phyloP scores from a whole-genome alignment of 2,329 filamentous ascomycete species.

The Ophiostoma pallidulum region DNA sequence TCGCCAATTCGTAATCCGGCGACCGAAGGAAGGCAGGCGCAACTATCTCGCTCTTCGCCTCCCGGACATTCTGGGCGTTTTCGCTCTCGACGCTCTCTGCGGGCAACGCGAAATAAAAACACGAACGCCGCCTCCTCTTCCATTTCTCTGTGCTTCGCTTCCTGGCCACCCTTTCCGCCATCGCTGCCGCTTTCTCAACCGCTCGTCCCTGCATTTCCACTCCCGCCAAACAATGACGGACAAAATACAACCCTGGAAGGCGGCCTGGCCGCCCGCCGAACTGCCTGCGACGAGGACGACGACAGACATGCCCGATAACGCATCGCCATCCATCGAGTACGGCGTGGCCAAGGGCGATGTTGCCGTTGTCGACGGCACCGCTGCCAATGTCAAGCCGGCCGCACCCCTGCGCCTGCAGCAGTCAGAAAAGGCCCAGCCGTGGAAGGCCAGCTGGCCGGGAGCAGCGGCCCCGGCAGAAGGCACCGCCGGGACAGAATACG shows the following conservation, averaged over 20 bases:
- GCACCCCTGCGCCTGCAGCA: conserved; percentile 4
- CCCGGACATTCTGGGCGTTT: too few species aligned
- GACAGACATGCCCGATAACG: neutral
- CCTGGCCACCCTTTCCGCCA: too few species aligned
- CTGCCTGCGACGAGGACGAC: neutral
- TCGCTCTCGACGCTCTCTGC: too few species aligned
- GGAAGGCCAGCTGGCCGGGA: conserved; percentile 9
- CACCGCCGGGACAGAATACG: conserved; percentile 1
- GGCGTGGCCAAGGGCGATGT: conserved; percentile 9
- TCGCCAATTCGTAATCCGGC: too few species aligned
- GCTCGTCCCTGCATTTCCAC: neutral
- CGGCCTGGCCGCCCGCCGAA: conserved; percentile 10
- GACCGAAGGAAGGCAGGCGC: too few species aligned
- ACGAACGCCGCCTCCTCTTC: too few species aligned
- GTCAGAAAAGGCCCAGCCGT: conserved; percentile 7
- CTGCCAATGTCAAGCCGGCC: conserved; percentile 13
- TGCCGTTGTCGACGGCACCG: conserved; percentile 13
- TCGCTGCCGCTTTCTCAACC: too few species aligned
- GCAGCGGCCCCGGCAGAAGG: neutral
- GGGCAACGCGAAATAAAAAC: too few species aligned
- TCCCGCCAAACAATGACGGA: too few species aligned
- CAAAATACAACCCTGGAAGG: conserved; percentile 15
- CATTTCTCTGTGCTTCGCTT: too few species aligned
- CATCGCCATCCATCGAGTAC: neutral
- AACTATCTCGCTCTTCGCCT: too few species aligned